Conservation (phyloP, 805 yeast genomes). For the Lipomyces sp. region DNA sequence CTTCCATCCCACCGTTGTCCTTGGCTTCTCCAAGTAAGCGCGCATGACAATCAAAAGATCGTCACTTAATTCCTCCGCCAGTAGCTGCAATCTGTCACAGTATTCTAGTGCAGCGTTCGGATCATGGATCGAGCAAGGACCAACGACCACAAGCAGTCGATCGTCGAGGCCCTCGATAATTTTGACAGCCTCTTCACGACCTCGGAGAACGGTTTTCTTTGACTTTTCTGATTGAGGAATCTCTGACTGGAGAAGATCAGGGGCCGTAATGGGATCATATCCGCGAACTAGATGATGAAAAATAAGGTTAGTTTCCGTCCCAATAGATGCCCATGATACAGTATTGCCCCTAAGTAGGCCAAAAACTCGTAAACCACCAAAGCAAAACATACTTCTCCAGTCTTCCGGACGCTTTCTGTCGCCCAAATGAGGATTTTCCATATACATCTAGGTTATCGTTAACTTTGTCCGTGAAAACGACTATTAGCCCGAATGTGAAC, state of each 20-base stretch:
- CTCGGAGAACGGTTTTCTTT: slow-evolving; percentile 67
- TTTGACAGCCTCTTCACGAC: slow-evolving; percentile 74
- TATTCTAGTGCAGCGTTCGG: slow-evolving; percentile 91
- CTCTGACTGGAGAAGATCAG: slow-evolving; percentile 88
- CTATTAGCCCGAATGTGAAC: neutral
- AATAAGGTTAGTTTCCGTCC: neutral
- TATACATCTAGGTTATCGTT: slow-evolving; percentile 61
- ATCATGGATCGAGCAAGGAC: slow-evolving; percentile 97
- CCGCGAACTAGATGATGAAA: slow-evolving; percentile 58
- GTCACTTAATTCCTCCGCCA: slow-evolving; percentile 65
- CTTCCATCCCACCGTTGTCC: slow-evolving; percentile 99
- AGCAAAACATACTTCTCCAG: slow-evolving; percentile 57
- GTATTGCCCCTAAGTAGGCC: too few relatives aligned
- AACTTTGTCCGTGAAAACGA: neutral
- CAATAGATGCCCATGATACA: neutral
- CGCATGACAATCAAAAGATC: slow-evolving; percentile 92
- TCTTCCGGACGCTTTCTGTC: slow-evolving; percentile 76
- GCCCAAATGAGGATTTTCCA: slow-evolving; percentile 80
- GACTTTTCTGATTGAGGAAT: slow-evolving; percentile 67
- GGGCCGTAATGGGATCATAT: slow-evolving; percentile 94
- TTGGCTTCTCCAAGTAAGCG: slow-evolving; percentile 96
- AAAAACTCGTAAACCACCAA: neutral
- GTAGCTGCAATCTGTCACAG: slow-evolving; percentile 64
- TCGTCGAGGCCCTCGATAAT: slow-evolving; percentile 84
- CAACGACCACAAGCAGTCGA: slow-evolving; percentile 84